phyloP scores from a whole-genome alignment of 2,329 filamentous ascomycete species.

The Cladorrhinum sp. region DNA sequence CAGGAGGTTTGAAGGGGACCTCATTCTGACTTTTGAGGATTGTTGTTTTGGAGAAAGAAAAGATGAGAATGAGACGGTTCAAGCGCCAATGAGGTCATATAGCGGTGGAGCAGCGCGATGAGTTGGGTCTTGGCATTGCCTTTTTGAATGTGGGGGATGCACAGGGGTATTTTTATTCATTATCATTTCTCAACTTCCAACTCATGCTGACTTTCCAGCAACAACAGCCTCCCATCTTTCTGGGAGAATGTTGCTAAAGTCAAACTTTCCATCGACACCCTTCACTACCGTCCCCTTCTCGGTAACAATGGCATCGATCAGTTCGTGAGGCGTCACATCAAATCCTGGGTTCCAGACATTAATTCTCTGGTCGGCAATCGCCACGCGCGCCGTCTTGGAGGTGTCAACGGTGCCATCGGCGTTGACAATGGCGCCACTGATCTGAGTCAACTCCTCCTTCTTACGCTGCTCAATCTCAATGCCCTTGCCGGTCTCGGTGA shows the following conservation, averaged over 20 bases:
- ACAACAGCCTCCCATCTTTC: constrained; percentile 49
- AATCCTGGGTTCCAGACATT: constrained; percentile 96
- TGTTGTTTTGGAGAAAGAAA: neutral
- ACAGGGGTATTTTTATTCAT: neutral
- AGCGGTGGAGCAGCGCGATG: neutral
- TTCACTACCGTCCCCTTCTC: constrained; percentile 87
- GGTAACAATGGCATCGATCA: constrained; percentile 93
- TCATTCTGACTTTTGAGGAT: constrained; percentile 17
- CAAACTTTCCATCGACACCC: constrained; percentile 66
- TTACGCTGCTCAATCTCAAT: constrained; percentile 92
- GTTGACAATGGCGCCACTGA: constrained; percentile 71
- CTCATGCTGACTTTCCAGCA: neutral
- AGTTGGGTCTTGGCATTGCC: neutral
- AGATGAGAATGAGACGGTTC: neutral
- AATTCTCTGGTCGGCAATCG: constrained; percentile 75
- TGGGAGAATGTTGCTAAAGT: constrained; percentile 56
- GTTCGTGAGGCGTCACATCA: constrained; percentile 82
- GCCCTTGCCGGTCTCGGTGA: constrained; percentile 70
- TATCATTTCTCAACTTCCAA: neutral
- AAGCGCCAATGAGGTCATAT: constrained; percentile 15
- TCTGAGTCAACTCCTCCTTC: constrained; percentile 75
- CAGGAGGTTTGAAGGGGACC: constrained; percentile 5
- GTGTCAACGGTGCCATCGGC: constrained; percentile 63
- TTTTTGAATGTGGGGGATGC: neutral
- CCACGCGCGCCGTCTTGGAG: constrained; percentile 65